Evolutionary conservation across 305 asterid genomes (phyloP).

Genomic region (Plantago lanceolata): DNA sequence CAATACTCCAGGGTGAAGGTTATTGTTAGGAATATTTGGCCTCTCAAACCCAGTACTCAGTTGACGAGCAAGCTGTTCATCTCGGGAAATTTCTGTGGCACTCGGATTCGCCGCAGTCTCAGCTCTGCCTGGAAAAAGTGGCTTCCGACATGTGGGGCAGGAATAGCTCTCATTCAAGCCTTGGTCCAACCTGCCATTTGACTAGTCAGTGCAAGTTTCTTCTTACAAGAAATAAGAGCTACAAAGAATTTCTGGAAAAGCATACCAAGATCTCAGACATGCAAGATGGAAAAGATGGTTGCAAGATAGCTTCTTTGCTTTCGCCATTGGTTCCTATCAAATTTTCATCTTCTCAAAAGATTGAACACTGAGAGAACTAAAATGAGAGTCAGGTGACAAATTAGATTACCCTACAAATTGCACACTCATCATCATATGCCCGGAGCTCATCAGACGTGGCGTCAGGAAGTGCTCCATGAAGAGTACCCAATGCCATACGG

Average conservation of each 20-base stretch:
- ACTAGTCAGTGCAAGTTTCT: constrained; percentile 17
- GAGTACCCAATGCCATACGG: constrained; percentile 66
- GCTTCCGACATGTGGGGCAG: constrained; percentile 94
- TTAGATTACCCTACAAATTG: constrained; percentile 73
- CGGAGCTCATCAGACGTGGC: constrained; percentile 70
- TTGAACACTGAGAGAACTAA: constrained; percentile 22
- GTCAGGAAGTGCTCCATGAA: constrained; percentile 84
- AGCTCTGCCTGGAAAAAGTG: constrained; percentile 55
- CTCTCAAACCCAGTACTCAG: constrained; percentile 56
- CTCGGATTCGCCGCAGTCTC: constrained; percentile 39
- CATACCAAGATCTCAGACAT: constrained; percentile 86
- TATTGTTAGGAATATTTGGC: constrained; percentile 58
- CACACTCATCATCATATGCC: constrained; percentile 81
- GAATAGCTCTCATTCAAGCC: constrained; percentile 73
- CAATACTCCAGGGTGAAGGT: constrained; percentile 45
- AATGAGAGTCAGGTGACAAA: constrained; percentile 10
- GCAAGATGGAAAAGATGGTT: constrained; percentile 81
- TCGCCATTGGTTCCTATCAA: constrained; percentile 84
- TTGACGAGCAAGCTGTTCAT: constrained; percentile 81
- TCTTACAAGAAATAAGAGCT: constrained; percentile 3
- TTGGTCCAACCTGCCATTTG: constrained; percentile 73
- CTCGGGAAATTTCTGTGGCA: constrained; percentile 55
- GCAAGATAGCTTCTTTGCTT: constrained; percentile 80
- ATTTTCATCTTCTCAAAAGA: constrained; percentile 26
- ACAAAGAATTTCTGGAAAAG: constrained; percentile 7